These are phyloP conservation scores for Camillea tinctor DNA, from an alignment of 2,329 filamentous ascomycete genomes.

Conservation along the genomic window DNA sequence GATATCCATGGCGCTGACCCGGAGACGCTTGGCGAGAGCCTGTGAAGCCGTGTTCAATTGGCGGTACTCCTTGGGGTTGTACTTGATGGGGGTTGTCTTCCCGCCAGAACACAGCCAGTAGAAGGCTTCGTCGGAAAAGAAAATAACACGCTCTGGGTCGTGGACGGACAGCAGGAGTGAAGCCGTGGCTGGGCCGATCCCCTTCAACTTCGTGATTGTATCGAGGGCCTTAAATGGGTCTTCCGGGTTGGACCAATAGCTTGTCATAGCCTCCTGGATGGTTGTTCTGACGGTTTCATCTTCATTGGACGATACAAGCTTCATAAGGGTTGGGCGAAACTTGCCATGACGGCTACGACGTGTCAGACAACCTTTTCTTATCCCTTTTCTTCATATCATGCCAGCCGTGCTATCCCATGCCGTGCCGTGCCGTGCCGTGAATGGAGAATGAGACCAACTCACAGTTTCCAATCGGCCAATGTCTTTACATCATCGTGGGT, in stretches of 20 bases:
- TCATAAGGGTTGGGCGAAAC: slow-evolving; percentile 60
- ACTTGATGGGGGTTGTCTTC: slow-evolving; percentile 58
- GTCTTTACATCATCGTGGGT: slow-evolving; percentile 55
- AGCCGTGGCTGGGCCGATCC: slow-evolving; percentile 77
- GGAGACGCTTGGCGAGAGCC: slow-evolving; percentile 47
- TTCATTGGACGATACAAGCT: slow-evolving; percentile 61
- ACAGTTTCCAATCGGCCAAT: slow-evolving; percentile 73
- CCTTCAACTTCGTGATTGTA: slow-evolving; percentile 60
- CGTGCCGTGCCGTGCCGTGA: slow-evolving; percentile 1
- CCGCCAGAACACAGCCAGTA: slow-evolving; percentile 65
- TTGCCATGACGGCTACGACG: slow-evolving; percentile 55
- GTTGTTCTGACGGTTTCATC: slow-evolving; percentile 43
- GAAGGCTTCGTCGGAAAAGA: slow-evolving; percentile 80
- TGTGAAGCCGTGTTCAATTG: slow-evolving; percentile 47
- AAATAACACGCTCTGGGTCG: slow-evolving; percentile 58
- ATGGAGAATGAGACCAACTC: slow-evolving; percentile 38
- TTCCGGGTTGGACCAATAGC: slow-evolving; percentile 38
- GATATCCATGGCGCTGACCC: slow-evolving; percentile 58
- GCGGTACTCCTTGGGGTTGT: slow-evolving; percentile 67
- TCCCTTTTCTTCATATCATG: background rate
- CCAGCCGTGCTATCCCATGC: background rate
- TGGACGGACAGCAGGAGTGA: slow-evolving; percentile 69
- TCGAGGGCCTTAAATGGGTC: slow-evolving; percentile 46
- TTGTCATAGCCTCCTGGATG: slow-evolving; percentile 51
- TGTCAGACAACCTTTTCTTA: slow-evolving; percentile 1